Evolutionary conservation across 2,329 filamentous ascomycete genomes (phyloP), one percentile per base, ranked within the genome.

Genomic region (Xylaria arbuscula): DNA sequence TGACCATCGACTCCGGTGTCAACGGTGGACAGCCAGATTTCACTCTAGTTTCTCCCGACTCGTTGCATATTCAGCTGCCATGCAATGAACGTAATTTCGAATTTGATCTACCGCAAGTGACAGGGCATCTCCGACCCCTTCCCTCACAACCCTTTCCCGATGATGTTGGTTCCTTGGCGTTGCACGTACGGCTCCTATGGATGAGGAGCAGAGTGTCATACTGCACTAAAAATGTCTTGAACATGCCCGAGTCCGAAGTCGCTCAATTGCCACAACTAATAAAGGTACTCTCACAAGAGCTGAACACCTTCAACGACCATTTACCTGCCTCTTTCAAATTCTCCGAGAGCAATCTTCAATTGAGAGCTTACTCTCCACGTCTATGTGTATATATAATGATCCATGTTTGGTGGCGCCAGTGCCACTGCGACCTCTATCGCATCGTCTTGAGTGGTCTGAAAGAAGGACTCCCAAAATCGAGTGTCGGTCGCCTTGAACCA

Each of bases 331-430:
- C 86, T 10, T 88, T 89, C 71, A 84, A 85, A 55, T 88, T 87
- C 75, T 88, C 85, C 11, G 86, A 88, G 68, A 84, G 81, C 69
- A 88, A 87, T 36, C 78, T 88, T 3, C 82, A 86, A 15, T 78
- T 88, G 28, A 83, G 87, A 6, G 85, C 86, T 2, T 88, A 88
- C 72, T 88, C 87, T 0, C 84, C 86, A 1, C 81, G 87, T 3
- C 81, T 89, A 5, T 87, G 86, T 68, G 85, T 87, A 50, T 88
- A 86, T 67, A 80, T 88, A 72, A 88, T 88, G 86, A 88, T 88
- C 10, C 86, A 88, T 70, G 80, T 88, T 9, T 87, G 84, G 85
- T 88, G 86, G 86, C 81, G 85, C 34, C 86, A 88, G 69, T 88
- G 86, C 66, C 83, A 88, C 71, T 86, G 86, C 70, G 86, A 88